Percentiles rank a stretch among this genome's conserved stretches.
phyloP scores from a whole-genome alignment of 2,329 filamentous ascomycete species.

The Blumeria graminis region DNA sequence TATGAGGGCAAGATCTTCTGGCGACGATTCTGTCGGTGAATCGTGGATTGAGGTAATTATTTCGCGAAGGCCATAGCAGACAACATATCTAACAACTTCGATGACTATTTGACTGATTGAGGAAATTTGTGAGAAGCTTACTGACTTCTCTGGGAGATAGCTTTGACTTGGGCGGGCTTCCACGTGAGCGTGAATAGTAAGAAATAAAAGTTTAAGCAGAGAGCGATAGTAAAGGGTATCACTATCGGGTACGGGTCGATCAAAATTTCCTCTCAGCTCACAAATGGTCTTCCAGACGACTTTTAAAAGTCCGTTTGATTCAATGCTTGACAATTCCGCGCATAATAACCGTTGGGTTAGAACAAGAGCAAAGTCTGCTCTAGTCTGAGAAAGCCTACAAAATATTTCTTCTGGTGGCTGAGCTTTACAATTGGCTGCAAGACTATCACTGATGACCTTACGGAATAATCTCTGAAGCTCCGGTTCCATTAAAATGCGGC shows the following conservation, averaged over 20 bases:
- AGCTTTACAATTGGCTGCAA: slow-evolving; percentile 50
- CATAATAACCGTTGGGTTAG: slow-evolving; percentile 58
- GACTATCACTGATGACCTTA: slow-evolving; percentile 50
- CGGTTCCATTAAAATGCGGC: slow-evolving; percentile 16
- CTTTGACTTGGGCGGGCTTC: slow-evolving; percentile 10
- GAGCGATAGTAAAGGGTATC: slow-evolving; percentile 55
- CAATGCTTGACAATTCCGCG: slow-evolving; percentile 22
- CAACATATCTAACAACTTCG: slow-evolving; percentile 55
- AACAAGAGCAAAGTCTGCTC: slow-evolving; percentile 61
- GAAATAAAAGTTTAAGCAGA: slow-evolving; percentile 62
- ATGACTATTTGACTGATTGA: slow-evolving; percentile 21
- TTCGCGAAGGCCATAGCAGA: slow-evolving; percentile 60
- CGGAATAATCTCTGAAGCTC: slow-evolving; percentile 18
- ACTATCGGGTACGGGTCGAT: slow-evolving; percentile 28
- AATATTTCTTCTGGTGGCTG: slow-evolving; percentile 65
- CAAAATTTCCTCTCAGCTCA: slow-evolving; percentile 29
- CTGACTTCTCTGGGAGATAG: slow-evolving; percentile 7
- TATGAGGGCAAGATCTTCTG: slow-evolving; percentile 65
- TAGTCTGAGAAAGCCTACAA: slow-evolving; percentile 45
- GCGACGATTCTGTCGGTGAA: slow-evolving; percentile 34
- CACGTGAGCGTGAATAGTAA: slow-evolving; percentile 44
- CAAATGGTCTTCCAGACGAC: slow-evolving; percentile 36
- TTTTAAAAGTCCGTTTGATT: slow-evolving; percentile 28
- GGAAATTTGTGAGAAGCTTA: slow-evolving; percentile 9
- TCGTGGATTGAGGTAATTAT: slow-evolving; percentile 68